These are phyloP conservation scores for Cutaneotrichosporon cavernicola DNA, from an alignment of 1,284 basidiomycete species.

Conservation along the genomic window DNA sequence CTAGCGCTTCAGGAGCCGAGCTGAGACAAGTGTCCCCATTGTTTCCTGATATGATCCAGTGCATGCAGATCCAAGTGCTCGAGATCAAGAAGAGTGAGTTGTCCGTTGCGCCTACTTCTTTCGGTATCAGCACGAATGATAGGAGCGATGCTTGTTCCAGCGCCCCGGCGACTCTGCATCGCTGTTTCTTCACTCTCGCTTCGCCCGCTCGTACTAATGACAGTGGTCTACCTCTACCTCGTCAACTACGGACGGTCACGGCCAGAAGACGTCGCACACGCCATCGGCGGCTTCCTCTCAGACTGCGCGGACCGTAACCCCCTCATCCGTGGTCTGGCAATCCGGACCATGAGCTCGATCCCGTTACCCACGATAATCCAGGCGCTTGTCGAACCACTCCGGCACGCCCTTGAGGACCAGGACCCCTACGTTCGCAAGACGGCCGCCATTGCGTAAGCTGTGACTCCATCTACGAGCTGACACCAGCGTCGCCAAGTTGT, in stretches of 20 bases:
- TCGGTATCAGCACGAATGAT: no score
- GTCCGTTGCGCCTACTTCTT: no score
- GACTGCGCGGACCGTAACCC: constrained; percentile 95
- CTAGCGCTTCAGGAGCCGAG: not conserved
- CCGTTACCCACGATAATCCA: constrained; percentile 97
- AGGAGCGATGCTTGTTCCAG: no score
- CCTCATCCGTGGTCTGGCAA: constrained; percentile 89
- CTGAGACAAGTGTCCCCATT: constrained; percentile 78
- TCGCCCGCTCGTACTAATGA: constrained; percentile 1
- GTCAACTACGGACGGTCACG: constrained; percentile 98
- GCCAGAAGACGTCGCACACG: constrained; percentile 91
- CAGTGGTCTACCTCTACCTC: constrained; percentile 95
- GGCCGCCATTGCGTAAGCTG: constrained; percentile 68
- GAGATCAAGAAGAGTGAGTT: constrained; percentile 97
- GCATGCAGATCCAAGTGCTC: constrained; percentile 72
- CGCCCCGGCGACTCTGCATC: no score
- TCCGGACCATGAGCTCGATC: constrained; percentile 95
- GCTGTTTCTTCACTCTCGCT: no score
- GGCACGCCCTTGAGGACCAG: constrained; percentile 85
- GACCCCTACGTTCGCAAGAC: constrained; percentile 98
- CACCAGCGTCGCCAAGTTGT: constrained; percentile 79
- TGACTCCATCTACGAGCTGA: constrained; percentile 10
- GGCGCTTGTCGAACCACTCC: constrained; percentile 90
- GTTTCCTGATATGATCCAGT: constrained; percentile 96
- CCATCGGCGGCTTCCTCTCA: constrained; percentile 93